Conservation (phyloP, 2,329 filamentous ascomycete species). For the Pseudocercospora musae region DNA sequence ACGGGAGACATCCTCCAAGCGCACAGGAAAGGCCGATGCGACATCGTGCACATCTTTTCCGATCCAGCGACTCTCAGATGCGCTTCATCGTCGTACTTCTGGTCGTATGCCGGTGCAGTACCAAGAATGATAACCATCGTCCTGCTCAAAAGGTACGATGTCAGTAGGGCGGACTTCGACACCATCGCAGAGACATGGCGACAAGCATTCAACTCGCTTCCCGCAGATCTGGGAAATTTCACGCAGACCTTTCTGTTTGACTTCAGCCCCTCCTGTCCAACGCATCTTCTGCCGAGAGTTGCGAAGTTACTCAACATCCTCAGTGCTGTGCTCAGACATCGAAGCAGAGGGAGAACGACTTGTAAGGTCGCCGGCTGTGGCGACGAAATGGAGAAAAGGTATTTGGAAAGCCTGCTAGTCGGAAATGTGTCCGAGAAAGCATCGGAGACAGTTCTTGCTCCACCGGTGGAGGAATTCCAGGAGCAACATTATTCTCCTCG, state of each 20-base stretch:
- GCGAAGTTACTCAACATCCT: neutral
- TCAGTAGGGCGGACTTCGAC: neutral
- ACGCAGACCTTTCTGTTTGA: neutral
- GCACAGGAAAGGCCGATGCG: neutral
- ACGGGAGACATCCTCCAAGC: neutral
- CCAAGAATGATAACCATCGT: neutral
- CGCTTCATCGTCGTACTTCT: neutral
- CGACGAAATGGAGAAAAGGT: neutral
- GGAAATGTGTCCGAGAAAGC: neutral
- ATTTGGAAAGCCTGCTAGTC: neutral
- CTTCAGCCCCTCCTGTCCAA: neutral
- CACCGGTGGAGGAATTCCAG: neutral
- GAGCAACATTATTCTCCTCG: neutral
- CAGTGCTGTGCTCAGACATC: neutral
- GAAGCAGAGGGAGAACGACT: neutral
- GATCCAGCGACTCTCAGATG: neutral
- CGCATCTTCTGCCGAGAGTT: neutral
- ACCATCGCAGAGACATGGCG: neutral
- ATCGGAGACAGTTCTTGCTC: neutral
- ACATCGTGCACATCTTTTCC: neutral
- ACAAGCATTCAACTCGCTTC: neutral
- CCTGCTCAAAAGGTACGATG: neutral
- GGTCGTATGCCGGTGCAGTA: neutral
- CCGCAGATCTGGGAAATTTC: too few species aligned
- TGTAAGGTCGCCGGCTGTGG: neutral